These are phyloP conservation scores for Epichloe uncinata DNA, from an alignment of 2,329 filamentous ascomycete genomes.

Conservation along the genomic window DNA sequence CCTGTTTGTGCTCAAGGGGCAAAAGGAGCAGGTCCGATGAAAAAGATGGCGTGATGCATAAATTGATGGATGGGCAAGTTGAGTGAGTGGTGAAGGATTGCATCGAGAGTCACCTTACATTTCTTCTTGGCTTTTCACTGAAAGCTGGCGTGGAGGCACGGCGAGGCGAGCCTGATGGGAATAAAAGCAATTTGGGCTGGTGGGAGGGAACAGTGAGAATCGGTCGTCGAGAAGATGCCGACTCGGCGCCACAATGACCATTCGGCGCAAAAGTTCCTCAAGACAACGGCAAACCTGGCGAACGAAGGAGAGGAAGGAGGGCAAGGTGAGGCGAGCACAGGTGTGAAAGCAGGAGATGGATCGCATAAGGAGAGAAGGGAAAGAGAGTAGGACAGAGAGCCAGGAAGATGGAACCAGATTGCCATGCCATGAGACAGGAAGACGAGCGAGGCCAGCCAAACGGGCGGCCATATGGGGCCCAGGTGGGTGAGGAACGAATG, in stretches of 20 bases:
- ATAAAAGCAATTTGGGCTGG: neutral
- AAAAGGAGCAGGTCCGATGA: too few relatives aligned
- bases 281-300: neutral
- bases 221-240: neutral
- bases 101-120: neutral
- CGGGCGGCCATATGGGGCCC: neutral
- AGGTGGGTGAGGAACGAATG: constrained; percentile 1
- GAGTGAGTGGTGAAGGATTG: too few relatives aligned
- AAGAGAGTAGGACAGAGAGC: neutral
- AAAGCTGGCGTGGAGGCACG: neutral
- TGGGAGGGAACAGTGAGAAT: neutral
- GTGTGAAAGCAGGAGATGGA: neutral
- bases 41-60: too few relatives aligned
- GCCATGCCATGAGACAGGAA: neutral
- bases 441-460: neutral
- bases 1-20: too few relatives aligned
- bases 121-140: neutral
- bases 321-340: neutral
- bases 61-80: too few relatives aligned
- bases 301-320: neutral
- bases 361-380: neutral
- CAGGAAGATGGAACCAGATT: constrained; percentile 1
- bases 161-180: neutral
- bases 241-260: neutral
- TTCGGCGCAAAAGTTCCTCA: neutral